A percentile compares a stretch with the other conserved stretches of the same genome.
Conservation (phyloP, 306 rosid genomes). For the Vigna radiata region DNA sequence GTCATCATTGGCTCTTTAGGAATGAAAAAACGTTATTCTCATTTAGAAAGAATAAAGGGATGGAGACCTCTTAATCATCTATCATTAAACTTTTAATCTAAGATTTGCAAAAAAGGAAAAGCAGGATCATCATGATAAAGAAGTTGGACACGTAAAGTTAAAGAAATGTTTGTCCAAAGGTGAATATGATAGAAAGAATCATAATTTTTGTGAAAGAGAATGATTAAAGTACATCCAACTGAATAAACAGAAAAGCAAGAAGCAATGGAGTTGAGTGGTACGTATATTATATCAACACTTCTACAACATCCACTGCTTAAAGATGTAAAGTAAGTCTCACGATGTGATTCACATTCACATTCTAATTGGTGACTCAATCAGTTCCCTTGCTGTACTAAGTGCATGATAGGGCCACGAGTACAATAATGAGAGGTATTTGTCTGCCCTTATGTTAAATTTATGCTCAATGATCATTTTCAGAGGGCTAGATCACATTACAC, state of each 20-base stretch:
- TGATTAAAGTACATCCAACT: constrained; percentile 57
- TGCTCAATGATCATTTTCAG: constrained; percentile 9
- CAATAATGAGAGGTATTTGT: constrained; percentile 28
- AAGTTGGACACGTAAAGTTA: constrained; percentile 61
- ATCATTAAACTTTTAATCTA: constrained; percentile 60
- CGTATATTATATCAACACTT: constrained; percentile 38
- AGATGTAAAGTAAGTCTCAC: constrained; percentile 26
- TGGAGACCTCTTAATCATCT: constrained; percentile 51
- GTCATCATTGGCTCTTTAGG: constrained; percentile 51
- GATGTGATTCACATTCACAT: constrained; percentile 38
- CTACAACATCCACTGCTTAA: constrained; percentile 28
- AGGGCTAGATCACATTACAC: constrained; percentile 22
- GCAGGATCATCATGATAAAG: constrained; percentile 61
- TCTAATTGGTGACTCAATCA: constrained; percentile 12
- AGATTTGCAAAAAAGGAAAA: constrained; percentile 61
- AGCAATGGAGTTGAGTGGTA: constrained; percentile 48
- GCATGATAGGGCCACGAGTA: constrained; percentile 18
- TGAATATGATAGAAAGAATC: constrained; percentile 54
- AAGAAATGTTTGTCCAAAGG: constrained; percentile 64
- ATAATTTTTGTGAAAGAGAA: constrained; percentile 46
- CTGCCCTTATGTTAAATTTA: constrained; percentile 3
- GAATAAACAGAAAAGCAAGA: constrained; percentile 58
- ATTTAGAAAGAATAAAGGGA: constrained; percentile 56
- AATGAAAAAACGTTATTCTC: constrained; percentile 50
- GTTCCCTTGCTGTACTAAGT: constrained; percentile 35